Evolutionary conservation across 129 eudicot species (phyloP), one percentile per base, ranked within the genome.

Genomic region (Flaveria bidentis): DNA sequence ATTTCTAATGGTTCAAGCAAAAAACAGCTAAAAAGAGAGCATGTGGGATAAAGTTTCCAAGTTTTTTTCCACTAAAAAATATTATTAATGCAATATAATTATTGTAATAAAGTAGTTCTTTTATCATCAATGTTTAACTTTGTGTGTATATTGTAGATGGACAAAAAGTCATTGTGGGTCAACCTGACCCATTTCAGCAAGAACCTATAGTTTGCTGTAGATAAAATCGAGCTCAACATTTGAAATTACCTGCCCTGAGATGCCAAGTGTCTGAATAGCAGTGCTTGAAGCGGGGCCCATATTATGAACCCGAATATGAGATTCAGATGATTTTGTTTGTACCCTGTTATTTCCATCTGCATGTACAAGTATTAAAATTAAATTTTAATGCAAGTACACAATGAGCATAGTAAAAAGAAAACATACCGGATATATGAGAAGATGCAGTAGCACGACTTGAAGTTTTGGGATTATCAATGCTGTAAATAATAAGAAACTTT

Each of bases 221-320:
- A n/a, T 55, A 45, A 72, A 68, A 20, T 58, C 61, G 30, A 74
- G 52, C 71, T 77, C 36, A 14, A 25, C 44, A 26, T 62, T 26
- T 14, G 67, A 75, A 2, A 33, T 81, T 89, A 90, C 98, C 91
- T 81, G 88, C 67, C 57, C 80, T 57, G 76, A 55, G 64, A 82
- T 86, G 57, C 97, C 96, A 76, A 86, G 82, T 22, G 97, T 88
- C 56, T 87, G 96, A 79, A 87, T 84, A 44, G 97, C 89, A 23
- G 84, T 76, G 76, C 86, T 81, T 72, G 96, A 86, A 73, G 88
- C 89, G 9, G 90, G 84, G 10, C 90, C 90, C 72, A 82, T 65
- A 71, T 83, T 86, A 17, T 82, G 84, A 55, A 76, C 53, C 75
- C 79, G 83, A 47, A 56, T 45, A 82, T 83, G 83, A 78, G 89